These are phyloP conservation scores for Amaranthus cruentus DNA, from an alignment of 148 eudicot genomes.

Conservation along the genomic window DNA sequence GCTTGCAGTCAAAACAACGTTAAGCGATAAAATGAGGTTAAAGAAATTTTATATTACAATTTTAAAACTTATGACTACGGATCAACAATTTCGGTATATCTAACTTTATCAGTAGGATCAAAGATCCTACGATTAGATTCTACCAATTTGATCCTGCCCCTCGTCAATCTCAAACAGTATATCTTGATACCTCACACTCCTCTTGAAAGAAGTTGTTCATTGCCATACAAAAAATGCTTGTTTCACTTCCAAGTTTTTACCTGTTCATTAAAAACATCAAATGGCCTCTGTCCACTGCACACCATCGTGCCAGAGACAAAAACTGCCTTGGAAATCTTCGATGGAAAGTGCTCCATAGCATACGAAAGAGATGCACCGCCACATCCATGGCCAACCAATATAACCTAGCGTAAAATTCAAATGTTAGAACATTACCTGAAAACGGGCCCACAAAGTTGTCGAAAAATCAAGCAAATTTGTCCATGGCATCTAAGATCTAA, in stretches of 20 bases:
- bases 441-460: neutral
- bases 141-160: too few relatives aligned
- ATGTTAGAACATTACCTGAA: conserved; percentile 8
- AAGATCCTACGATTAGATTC: too few relatives aligned
- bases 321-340: conserved; percentile 78
- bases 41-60: too few relatives aligned
- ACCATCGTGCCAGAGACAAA: conserved; percentile 92
- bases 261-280: conserved; percentile 84
- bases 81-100: too few relatives aligned
- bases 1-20: too few relatives aligned
- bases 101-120: too few relatives aligned
- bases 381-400: conserved; percentile 92
- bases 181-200: too few relatives aligned
- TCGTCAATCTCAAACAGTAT: too few relatives aligned
- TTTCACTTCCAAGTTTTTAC: conserved; percentile 29
- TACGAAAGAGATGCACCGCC: conserved; percentile 91
- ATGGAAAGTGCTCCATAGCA: conserved; percentile 70
- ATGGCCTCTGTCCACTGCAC: conserved; percentile 79
- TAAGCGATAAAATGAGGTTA: too few relatives aligned
- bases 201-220: too few relatives aligned
- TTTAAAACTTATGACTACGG: too few relatives aligned
- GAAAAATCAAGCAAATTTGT: neutral
- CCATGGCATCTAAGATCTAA: conserved; percentile 30
- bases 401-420: conserved; percentile 43
- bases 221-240: neutral